Evolutionary conservation across 805 yeast genomes (phyloP).

Genomic region (Candida parachauliodes): DNA sequence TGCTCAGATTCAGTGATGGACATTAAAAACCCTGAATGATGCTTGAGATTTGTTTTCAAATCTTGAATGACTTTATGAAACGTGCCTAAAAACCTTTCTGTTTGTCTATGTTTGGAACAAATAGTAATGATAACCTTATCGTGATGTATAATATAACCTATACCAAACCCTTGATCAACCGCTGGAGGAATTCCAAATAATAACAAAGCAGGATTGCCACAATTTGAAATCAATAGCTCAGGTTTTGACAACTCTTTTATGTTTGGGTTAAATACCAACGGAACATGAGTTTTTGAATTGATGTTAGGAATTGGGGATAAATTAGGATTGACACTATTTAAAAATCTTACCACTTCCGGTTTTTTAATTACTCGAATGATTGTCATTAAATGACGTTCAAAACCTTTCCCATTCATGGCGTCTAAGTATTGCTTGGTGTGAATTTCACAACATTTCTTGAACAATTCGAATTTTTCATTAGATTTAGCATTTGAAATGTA

Average conservation of each 20-base stretch:
- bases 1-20: slow-evolving; percentile 29
- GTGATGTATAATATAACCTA: slow-evolving; percentile 82
- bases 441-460: slow-evolving; percentile 47
- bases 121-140: slow-evolving; percentile 78
- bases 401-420: slow-evolving; percentile 63
- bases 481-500: slow-evolving; percentile 56
- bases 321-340: slow-evolving; percentile 35
- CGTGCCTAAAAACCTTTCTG: slow-evolving; percentile 70
- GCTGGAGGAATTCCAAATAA: slow-evolving; percentile 93
- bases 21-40: slow-evolving; percentile 29
- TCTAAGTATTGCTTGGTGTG: slow-evolving; percentile 48
- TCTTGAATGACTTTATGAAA: slow-evolving; percentile 60
- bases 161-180: slow-evolving; percentile 86
- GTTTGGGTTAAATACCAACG: slow-evolving; percentile 30
- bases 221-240: slow-evolving; percentile 63
- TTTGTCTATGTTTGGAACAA: slow-evolving; percentile 86
- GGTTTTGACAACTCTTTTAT: slow-evolving; percentile 34
- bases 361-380: slow-evolving; percentile 53
- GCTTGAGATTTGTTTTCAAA: slow-evolving; percentile 47
- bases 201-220: slow-evolving; percentile 87
- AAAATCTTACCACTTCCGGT: slow-evolving; percentile 28
- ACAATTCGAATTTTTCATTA: slow-evolving; percentile 45
- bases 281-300: slow-evolving; percentile 16
- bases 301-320: slow-evolving; percentile 29
- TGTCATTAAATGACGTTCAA: slow-evolving; percentile 69